Evolutionary conservation across 2,329 filamentous ascomycete species (phyloP).

Genomic region (Colletotrichum camelliae): DNA sequence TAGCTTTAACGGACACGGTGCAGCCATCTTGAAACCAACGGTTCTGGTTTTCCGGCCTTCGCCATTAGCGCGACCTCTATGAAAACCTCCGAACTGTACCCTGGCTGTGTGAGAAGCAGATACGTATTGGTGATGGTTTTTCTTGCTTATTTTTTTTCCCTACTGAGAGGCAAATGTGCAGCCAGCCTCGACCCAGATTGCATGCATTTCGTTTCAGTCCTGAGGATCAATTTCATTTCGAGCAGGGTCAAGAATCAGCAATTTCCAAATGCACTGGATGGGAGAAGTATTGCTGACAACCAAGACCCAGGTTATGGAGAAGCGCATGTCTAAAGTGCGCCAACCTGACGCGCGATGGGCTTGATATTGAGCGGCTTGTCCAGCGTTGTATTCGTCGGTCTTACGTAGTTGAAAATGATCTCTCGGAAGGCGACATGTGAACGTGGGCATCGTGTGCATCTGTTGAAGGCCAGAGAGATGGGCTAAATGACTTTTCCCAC

Average conservation of each 20-base stretch:
- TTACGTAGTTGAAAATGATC: no score
- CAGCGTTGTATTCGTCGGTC: neutral
- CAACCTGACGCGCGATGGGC: neutral
- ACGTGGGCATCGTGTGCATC: neutral
- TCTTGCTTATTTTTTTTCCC: neutral
- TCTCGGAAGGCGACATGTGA: neutral
- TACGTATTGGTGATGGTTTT: fast-evolving
- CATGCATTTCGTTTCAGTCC: neutral
- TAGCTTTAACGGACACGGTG: neutral
- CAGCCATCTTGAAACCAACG: neutral
- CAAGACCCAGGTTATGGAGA: neutral
- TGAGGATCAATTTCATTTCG: fast-evolving
- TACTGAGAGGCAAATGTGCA: neutral
- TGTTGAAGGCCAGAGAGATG: neutral
- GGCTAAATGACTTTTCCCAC: neutral
- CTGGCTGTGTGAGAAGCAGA: neutral
- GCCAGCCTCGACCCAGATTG: neutral
- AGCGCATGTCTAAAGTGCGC: neutral
- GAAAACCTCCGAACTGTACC: neutral
- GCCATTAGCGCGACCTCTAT: neutral
- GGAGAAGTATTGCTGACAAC: neutral
- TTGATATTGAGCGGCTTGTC: neutral
- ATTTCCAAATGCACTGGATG: neutral
- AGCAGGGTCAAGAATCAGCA: neutral
- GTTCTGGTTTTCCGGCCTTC: neutral